Base-by-base conservation (phyloP, 257 asterid genomes). In the Voacanga thouarsii region DNA sequence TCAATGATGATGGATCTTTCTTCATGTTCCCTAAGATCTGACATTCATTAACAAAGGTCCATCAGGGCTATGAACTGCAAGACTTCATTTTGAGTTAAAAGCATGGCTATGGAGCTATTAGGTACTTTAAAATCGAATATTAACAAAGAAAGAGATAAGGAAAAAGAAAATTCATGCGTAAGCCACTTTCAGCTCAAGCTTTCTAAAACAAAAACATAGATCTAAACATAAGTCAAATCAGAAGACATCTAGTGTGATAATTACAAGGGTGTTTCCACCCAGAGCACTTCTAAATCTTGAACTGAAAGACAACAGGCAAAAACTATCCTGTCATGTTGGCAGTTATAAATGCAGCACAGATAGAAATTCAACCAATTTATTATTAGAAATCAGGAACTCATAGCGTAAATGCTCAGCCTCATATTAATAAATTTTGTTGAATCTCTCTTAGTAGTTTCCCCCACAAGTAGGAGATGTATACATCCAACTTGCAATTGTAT, bases 11-110 rank as follows among this genome's bases (percentile, higher is more conserved):
- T 49, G 96, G 90, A 85, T 95, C 93, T 86, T 90, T 89, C 87
- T 87, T 84, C 98, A 91, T 83, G 91, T 85, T 89, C 77, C 96
- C 97, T 86, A 95, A 82, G 89, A 95, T 92, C 99, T 94, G 82
- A 80, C 85, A 88, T 72, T 57, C 77, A 78, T 63, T 64, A 84
- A 79, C 60, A 61, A 75, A 44, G 51, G n/a, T 80, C 23, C 43
- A 82, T 78, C 69, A 88, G 49, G 79, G 84, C 65, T 24, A 55
- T 24, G 66, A 76, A 59, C 21, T 53, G 33, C 26, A 24, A 30
- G 28, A 49, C 44, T 18, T n/a, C 55, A 41, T 41, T 53, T 47
- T 26, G 18, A 64, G 47, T 19, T 21, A 64, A 30, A 28, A 30
- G 12, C 57, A 45, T 10, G 51, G 37, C 61, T 64, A 33, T 21